Conservation (phyloP, 2,329 filamentous ascomycete genomes). For the Diaporthe ilicicola region DNA sequence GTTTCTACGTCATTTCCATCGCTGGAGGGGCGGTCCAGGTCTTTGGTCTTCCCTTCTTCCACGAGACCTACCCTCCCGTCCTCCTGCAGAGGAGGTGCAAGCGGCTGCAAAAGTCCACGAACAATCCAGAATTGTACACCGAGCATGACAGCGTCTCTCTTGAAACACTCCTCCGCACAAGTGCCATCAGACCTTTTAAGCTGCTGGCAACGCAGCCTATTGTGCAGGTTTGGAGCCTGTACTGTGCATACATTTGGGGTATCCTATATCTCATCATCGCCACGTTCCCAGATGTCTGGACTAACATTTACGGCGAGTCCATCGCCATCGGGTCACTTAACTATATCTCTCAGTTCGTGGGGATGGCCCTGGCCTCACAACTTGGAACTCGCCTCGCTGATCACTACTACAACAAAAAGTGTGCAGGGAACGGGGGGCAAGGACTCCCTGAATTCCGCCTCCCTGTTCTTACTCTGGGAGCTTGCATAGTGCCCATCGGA, state of each 20-base stretch:
- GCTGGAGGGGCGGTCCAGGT: slow-evolving; percentile 68
- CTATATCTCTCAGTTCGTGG: slow-evolving; percentile 47
- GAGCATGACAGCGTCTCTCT: slow-evolving; percentile 62
- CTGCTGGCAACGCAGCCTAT: slow-evolving; percentile 62
- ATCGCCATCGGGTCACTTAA: slow-evolving; percentile 46
- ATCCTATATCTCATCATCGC: slow-evolving; percentile 62
- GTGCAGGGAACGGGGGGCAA: too few relatives aligned
- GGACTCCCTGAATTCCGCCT: slow-evolving; percentile 54
- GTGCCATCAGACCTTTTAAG: slow-evolving; percentile 37
- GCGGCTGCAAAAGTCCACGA: slow-evolving; percentile 63
- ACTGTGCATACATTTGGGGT: slow-evolving; percentile 58
- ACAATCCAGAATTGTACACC: slow-evolving; percentile 56
- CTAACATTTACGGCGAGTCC: slow-evolving; percentile 43
- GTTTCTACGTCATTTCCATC: slow-evolving; percentile 74
- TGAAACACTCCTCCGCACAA: slow-evolving; percentile 36
- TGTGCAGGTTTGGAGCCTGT: slow-evolving; percentile 57
- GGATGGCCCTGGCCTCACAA: too few relatives aligned
- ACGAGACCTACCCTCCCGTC: slow-evolving; percentile 68
- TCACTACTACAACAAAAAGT: too few relatives aligned
- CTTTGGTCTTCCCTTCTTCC: slow-evolving; percentile 72
- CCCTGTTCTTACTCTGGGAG: slow-evolving; percentile 62
- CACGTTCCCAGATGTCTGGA: slow-evolving; percentile 59
- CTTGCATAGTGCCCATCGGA: slow-evolving; percentile 51
- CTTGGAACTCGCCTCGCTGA: too few relatives aligned
- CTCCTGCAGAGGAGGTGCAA: slow-evolving; percentile 66